Evolutionary conservation across 352 stramenopile genomes (phyloP).

Genomic region (Pythium dissotocum): DNA sequence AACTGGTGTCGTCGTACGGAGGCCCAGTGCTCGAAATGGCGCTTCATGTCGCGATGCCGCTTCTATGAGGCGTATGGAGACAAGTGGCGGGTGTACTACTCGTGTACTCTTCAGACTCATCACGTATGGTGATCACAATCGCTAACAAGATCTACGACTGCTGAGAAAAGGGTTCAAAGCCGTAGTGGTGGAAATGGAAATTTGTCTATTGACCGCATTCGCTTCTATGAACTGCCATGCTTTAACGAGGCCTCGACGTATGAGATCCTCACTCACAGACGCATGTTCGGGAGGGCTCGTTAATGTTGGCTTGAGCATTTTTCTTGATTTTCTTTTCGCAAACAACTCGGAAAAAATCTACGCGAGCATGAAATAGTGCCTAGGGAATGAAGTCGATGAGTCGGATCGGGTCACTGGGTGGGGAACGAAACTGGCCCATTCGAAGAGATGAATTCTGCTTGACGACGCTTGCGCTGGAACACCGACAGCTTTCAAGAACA

Average conservation of each 20-base stretch:
- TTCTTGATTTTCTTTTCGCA: constrained; percentile 18
- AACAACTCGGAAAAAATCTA: constrained; percentile 23
- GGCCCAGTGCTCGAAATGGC: no score
- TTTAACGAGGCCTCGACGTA: neutral
- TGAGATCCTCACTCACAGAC: neutral
- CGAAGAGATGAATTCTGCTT: constrained; percentile 2
- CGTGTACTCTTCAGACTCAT: no score
- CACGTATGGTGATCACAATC: no score
- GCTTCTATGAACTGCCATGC: neutral
- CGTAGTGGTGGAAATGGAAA: neutral
- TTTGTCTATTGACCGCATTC: neutral
- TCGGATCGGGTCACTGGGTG: constrained; percentile 27
- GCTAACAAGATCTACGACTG: no score
- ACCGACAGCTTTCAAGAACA: neutral
- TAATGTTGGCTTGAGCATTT: constrained; percentile 4
- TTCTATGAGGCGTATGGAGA: no score
- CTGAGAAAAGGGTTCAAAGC: neutral
- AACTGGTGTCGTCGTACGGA: no score
- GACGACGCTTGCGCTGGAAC: neutral
- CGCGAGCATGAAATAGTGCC: constrained; percentile 24
- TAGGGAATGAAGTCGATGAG: constrained; percentile 11
- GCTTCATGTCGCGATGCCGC: no score
- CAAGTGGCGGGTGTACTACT: no score
- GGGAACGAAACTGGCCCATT: constrained; percentile 7
- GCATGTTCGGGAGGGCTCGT: neutral